Evolutionary conservation across 257 asterid species (phyloP).

Genomic region (Anisodus tanguticus): DNA sequence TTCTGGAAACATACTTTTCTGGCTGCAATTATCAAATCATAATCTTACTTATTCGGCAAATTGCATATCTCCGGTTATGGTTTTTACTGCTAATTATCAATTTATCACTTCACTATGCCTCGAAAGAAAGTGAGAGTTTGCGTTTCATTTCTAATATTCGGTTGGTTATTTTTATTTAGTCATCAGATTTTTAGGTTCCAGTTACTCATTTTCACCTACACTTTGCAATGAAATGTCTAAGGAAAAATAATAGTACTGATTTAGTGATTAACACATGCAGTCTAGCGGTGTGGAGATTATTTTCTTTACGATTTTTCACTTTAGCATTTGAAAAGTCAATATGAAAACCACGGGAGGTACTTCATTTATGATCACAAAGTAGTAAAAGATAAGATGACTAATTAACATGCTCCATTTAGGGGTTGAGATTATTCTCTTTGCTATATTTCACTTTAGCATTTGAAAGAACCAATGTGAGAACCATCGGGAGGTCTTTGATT

Average conservation of each 20-base stretch:
- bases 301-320: background rate
- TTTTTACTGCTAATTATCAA: too few relatives aligned
- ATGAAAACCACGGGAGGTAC: background rate
- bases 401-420: background rate
- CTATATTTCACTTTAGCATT: constrained; percentile 14
- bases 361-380: background rate
- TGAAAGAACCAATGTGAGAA: background rate
- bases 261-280: background rate
- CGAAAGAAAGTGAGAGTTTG: background rate
- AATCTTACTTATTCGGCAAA: too few relatives aligned
- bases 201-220: background rate
- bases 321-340: background rate
- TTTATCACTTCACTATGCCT: too few relatives aligned
- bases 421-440: constrained; percentile 22
- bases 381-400: too few relatives aligned
- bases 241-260: background rate
- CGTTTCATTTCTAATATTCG: background rate
- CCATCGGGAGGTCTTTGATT: background rate
- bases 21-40: too few relatives aligned
- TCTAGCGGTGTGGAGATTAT: background rate
- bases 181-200: constrained; percentile 4
- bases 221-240: background rate
- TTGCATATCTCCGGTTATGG: too few relatives aligned
- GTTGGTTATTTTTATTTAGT: background rate
- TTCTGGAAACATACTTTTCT: too few relatives aligned